Conservation (phyloP, 1,284 basidiomycete species). For the Acaromyces ingoldii region DNA sequence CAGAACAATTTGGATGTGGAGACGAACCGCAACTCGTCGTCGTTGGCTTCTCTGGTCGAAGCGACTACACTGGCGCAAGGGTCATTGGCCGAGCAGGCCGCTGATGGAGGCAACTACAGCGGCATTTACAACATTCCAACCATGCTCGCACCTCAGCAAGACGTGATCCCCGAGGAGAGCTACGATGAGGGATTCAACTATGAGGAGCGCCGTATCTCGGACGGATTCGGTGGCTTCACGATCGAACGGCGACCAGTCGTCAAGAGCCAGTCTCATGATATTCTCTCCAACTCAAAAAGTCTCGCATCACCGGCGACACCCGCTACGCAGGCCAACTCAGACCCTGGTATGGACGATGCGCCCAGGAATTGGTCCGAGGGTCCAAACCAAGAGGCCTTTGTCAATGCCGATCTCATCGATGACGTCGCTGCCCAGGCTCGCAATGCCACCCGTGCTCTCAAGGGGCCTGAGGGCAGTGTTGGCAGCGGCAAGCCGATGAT, state of each 20-base stretch:
- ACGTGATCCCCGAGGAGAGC: conserved; percentile 7
- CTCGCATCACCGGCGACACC: neutral
- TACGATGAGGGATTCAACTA: neutral
- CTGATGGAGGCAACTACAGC: no score
- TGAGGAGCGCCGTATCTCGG: neutral
- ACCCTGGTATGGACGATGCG: conserved; percentile 1
- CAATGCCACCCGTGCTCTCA: conserved; percentile 38
- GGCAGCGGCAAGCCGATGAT: conserved; percentile 14
- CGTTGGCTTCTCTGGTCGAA: conserved; percentile 5
- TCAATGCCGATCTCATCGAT: conserved; percentile 16
- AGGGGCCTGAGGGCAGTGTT: conserved; percentile 29
- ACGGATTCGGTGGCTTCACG: conserved; percentile 3
- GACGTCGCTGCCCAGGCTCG: conserved; percentile 39
- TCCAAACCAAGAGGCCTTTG: neutral
- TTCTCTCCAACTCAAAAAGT: conserved; percentile 1
- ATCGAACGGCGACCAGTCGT: neutral
- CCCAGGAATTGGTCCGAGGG: neutral
- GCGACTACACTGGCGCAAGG: neutral
- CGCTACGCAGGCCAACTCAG: neutral
- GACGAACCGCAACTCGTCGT: conserved; percentile 1
- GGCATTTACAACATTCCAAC: no score
- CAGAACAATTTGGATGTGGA: no score
- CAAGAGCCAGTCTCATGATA: conserved; percentile 2
- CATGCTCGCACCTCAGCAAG: no score
- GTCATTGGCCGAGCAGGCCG: no score